Conservation (phyloP, 2,329 filamentous ascomycete genomes). For the Triangularia setosa region DNA sequence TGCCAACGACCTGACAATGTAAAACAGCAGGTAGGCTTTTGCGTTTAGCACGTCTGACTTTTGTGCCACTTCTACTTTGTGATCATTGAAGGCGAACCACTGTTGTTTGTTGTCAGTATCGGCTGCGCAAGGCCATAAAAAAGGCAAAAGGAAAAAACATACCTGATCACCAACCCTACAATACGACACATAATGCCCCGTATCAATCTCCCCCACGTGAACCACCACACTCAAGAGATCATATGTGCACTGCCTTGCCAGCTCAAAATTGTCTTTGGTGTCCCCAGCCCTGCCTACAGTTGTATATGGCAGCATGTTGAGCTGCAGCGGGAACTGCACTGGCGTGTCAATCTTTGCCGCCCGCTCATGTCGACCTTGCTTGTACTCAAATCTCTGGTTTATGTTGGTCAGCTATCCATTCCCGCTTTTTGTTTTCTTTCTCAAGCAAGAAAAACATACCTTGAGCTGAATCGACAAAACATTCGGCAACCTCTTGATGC, state of each 20-base stretch:
- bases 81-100: slow-evolving; percentile 97
- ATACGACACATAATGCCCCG: slow-evolving; percentile 89
- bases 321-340: slow-evolving; percentile 77
- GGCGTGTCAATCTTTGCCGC: slow-evolving; percentile 85
- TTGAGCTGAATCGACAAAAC: slow-evolving; percentile 92
- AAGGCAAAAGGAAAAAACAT: slow-evolving; percentile 25
- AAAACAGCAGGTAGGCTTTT: slow-evolving; percentile 89
- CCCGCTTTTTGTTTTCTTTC: not conserved
- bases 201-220: slow-evolving; percentile 88
- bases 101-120: slow-evolving; percentile 34
- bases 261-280: slow-evolving; percentile 47
- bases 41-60: slow-evolving; percentile 81
- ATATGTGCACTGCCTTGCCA: slow-evolving; percentile 69
- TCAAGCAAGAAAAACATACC: slow-evolving; percentile 42
- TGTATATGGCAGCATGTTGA: slow-evolving; percentile 90
- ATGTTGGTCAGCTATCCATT: not conserved
- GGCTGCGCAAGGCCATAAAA: not conserved
- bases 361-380: slow-evolving; percentile 61
- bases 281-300: slow-evolving; percentile 57
- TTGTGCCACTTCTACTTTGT: slow-evolving; percentile 79
- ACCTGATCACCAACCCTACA: slow-evolving; percentile 73
- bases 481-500: slow-evolving; percentile 79
- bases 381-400: slow-evolving; percentile 68
- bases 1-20: slow-evolving; percentile 63
- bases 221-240: slow-evolving; percentile 87